phyloP scores from a whole-genome alignment of 306 rosid species.

The Cicer pinnatifidum region DNA sequence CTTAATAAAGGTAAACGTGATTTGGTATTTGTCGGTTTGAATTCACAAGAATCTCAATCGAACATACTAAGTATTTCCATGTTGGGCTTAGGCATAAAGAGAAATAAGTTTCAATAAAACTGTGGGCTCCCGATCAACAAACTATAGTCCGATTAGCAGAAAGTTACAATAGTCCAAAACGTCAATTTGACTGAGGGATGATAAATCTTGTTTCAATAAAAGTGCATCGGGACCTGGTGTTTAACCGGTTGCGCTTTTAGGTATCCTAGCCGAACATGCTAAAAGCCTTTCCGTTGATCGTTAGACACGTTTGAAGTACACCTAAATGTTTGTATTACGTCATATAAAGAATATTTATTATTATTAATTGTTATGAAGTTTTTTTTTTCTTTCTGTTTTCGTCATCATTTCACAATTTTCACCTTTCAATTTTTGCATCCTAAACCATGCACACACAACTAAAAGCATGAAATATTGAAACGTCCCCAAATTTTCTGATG shows the following conservation, averaged over 20 bases:
- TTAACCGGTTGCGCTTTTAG: background rate
- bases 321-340: too few species aligned
- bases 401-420: conserved; percentile 26
- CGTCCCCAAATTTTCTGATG: conserved; percentile 44
- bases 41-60: too few species aligned
- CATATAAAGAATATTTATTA: too few species aligned
- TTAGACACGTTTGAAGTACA: background rate
- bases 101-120: background rate
- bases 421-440: conserved; percentile 25
- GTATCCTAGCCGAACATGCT: background rate
- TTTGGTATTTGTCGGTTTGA: background rate
- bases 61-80: background rate
- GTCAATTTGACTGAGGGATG: background rate
- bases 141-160: too few species aligned
- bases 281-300: background rate
- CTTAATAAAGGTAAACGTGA: too few species aligned
- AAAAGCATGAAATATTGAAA: conserved; percentile 47
- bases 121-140: background rate
- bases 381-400: too few species aligned
- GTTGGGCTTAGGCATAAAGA: background rate
- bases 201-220: background rate
- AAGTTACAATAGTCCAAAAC: background rate
- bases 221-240: background rate
- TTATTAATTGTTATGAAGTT: too few species aligned
- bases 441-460: conserved; percentile 23